A percentile compares a stretch with the other conserved stretches of the same genome.
These are phyloP conservation scores for Hymenoscyphus infarciens DNA, from an alignment of 2,329 filamentous ascomycete genomes.

Conservation along the genomic window DNA sequence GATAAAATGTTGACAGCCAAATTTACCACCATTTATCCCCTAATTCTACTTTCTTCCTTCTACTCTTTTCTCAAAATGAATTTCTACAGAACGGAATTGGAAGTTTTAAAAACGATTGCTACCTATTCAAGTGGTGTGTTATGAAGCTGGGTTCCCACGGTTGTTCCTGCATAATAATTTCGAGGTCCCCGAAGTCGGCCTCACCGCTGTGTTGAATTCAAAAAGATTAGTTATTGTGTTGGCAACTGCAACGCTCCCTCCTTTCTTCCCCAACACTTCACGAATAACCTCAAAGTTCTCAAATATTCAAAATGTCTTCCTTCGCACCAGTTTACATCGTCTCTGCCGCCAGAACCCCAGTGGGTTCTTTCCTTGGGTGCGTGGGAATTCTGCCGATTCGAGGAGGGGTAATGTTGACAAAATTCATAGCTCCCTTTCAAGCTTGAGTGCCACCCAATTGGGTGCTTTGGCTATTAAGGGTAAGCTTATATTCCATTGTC, in stretches of 20 bases:
- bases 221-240: constrained; percentile 18
- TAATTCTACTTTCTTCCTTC: too few relatives aligned
- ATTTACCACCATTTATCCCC: background rate
- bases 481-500: constrained; percentile 38
- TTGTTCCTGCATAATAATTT: background rate
- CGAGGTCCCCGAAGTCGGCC: background rate
- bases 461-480: constrained; percentile 91
- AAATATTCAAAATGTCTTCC: constrained; percentile 61
- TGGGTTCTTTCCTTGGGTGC: constrained; percentile 93
- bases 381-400: constrained; percentile 55
- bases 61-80: too few relatives aligned
- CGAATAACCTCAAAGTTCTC: background rate
- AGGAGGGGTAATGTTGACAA: constrained; percentile 21
- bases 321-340: constrained; percentile 94
- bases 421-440: constrained; percentile 71
- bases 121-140: background rate
- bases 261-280: background rate
- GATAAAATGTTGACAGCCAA: background rate
- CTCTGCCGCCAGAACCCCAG: constrained; percentile 82
- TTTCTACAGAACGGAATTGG: too few relatives aligned
- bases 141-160: background rate
- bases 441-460: constrained; percentile 79
- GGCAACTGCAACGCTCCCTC: background rate
- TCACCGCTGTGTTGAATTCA: constrained; percentile 1
- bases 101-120: too few relatives aligned